A percentile compares a stretch with the other conserved stretches of the same genome.
These are phyloP conservation scores for Hypoxylon sp. DNA, from an alignment of 2,329 filamentous ascomycete genomes.

Conservation along the genomic window DNA sequence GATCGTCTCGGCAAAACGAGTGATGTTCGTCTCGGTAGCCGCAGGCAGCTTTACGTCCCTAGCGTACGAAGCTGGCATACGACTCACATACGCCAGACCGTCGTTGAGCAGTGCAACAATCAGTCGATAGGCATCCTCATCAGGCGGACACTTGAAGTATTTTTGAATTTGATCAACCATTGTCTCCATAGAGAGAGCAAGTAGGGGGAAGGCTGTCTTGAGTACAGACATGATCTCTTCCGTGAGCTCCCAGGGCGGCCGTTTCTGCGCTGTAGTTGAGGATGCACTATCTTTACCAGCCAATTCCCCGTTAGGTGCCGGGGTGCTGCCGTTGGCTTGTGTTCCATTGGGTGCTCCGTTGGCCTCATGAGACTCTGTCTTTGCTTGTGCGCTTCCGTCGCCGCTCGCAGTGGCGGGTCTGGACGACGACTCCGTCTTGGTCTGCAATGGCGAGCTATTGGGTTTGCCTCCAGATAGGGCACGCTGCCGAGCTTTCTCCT, in stretches of 20 bases:
- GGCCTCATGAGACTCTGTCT: constrained; percentile 58
- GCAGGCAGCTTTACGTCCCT: constrained; percentile 90
- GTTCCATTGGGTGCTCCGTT: constrained; percentile 42
- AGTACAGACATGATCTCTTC: constrained; percentile 96
- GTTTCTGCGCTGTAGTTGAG: constrained; percentile 63
- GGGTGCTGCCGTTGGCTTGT: constrained; percentile 40
- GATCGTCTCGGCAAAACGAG: constrained; percentile 94
- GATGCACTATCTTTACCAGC: constrained; percentile 48
- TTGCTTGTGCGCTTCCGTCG: constrained; percentile 56
- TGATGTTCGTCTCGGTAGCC: constrained; percentile 96
- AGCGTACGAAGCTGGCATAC: constrained; percentile 86
- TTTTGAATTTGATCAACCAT: constrained; percentile 99
- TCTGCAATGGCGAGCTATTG: constrained; percentile 60
- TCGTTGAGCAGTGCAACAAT: constrained; percentile 99
- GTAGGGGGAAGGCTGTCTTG: constrained; percentile 95
- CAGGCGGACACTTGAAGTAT: constrained; percentile 98
- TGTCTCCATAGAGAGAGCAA: constrained; percentile 98
- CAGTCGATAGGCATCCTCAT: constrained; percentile 96
- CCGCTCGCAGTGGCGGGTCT: constrained; percentile 65
- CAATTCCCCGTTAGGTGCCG: constrained; percentile 43
- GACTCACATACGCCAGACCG: constrained; percentile 89
- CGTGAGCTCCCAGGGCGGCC: constrained; percentile 94
- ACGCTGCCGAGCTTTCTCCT: constrained; percentile 70
- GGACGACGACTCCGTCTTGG: constrained; percentile 55
- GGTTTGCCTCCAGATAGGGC: constrained; percentile 60